These are phyloP conservation scores for Ceriops decandra DNA, from an alignment of 345 rosid genomes.

Conservation along the genomic window DNA sequence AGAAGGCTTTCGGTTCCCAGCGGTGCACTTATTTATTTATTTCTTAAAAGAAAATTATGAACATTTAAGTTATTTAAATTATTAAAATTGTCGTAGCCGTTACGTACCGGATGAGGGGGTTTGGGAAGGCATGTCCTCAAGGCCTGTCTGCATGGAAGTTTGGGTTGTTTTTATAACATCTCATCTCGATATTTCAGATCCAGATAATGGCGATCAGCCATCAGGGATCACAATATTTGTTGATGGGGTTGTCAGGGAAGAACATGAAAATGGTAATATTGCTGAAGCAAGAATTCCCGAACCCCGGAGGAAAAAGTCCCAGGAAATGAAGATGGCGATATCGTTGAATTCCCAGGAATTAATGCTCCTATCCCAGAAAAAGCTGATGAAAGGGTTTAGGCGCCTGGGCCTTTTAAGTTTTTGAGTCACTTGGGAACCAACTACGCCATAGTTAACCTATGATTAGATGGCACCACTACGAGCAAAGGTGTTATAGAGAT, in stretches of 20 bases:
- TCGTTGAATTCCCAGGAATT: constrained; percentile 70
- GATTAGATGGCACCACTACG: constrained; percentile 38
- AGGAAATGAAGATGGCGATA: too few species aligned
- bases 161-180: background rate
- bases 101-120: too few species aligned
- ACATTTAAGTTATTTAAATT: too few species aligned
- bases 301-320: constrained; percentile 45
- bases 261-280: constrained; percentile 71
- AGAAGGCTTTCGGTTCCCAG: too few species aligned
- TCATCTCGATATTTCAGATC: constrained; percentile 34
- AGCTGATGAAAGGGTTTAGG: constrained; percentile 69
- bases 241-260: constrained; percentile 46
- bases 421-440: constrained; percentile 35
- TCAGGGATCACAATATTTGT: constrained; percentile 78
- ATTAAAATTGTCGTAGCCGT: too few species aligned
- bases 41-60: too few species aligned
- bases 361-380: constrained; percentile 76
- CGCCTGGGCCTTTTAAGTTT: constrained; percentile 36
- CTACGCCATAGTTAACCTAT: constrained; percentile 28
- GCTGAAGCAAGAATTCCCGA: constrained; percentile 32
- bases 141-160: too few species aligned
- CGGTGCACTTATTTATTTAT: too few species aligned
- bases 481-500: constrained; percentile 40
- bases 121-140: too few species aligned
- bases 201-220: constrained; percentile 54